These are phyloP conservation scores for Blastobotrys attinorum DNA, from an alignment of 805 yeast species.

Conservation along the genomic window DNA sequence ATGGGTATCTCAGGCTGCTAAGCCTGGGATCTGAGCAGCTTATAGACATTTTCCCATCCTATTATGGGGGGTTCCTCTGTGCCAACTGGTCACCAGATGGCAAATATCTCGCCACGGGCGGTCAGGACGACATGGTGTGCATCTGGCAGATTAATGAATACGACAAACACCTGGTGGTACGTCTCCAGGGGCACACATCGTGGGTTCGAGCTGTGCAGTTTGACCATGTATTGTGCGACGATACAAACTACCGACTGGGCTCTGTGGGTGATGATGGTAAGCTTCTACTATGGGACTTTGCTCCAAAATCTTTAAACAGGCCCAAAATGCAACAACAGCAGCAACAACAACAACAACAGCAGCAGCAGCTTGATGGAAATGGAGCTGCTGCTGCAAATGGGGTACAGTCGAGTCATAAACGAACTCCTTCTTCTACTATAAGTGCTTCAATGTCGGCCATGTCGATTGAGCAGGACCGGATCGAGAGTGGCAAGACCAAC, in stretches of 20 bases:
- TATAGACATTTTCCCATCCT: conserved; percentile 52
- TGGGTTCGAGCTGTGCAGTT: conserved; percentile 43
- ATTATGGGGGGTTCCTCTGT: conserved; percentile 56
- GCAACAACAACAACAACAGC: background rate
- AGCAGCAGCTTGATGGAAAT: conserved; percentile 2
- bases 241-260: conserved; percentile 39
- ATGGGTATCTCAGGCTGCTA: conserved; percentile 54
- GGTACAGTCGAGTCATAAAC: too few species aligned
- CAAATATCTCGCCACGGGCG: conserved; percentile 38
- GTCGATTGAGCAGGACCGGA: too few species aligned
- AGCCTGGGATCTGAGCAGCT: conserved; percentile 39
- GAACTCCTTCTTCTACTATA: too few species aligned
- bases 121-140: conserved; percentile 45
- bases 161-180: conserved; percentile 24
- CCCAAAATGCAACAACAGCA: background rate
- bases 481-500: conserved; percentile 6
- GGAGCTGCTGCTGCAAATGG: background rate
- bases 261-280: conserved; percentile 51
- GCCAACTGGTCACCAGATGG: conserved; percentile 51
- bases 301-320: conserved; percentile 33
- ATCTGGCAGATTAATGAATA: conserved; percentile 32
- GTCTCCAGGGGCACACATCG: conserved; percentile 44
- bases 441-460: too few species aligned
- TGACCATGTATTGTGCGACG: conserved; percentile 32
- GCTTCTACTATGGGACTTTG: conserved; percentile 46